phyloP scores from a whole-genome alignment of 805 yeast genomes.

The Candida easanensis region DNA sequence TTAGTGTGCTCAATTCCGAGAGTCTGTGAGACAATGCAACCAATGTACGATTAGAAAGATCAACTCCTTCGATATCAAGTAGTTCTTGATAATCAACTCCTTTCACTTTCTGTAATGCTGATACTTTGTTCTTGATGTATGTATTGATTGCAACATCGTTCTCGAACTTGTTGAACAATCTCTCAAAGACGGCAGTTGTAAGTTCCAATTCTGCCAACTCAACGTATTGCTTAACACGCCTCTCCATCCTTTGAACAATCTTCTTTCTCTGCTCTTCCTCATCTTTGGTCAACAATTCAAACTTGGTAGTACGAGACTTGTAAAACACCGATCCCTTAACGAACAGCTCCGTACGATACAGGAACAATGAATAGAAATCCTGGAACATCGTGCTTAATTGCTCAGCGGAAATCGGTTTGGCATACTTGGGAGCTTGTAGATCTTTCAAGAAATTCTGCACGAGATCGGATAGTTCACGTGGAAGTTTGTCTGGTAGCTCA shows the following conservation, averaged over 20 bases:
- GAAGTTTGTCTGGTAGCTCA: slow-evolving; percentile 12
- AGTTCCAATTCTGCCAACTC: slow-evolving; percentile 21
- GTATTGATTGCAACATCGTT: slow-evolving; percentile 16
- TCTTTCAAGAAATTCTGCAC: slow-evolving; percentile 20
- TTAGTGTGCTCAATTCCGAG: slow-evolving; percentile 1
- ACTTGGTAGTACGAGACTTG: slow-evolving; percentile 1
- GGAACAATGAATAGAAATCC: slow-evolving; percentile 20
- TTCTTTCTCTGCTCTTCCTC: slow-evolving; percentile 8
- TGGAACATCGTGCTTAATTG: slow-evolving; percentile 20
- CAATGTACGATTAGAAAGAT: slow-evolving; percentile 8
- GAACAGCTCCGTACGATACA: slow-evolving; percentile 9
- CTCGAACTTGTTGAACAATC: slow-evolving; percentile 17
- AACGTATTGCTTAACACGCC: slow-evolving; percentile 8
- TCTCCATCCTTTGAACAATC: slow-evolving; percentile 2
- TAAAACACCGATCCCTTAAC: slow-evolving; percentile 16
- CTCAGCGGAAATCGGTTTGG: slow-evolving; percentile 20
- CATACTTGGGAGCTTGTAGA: slow-evolving; percentile 22
- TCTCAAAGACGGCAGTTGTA: slow-evolving; percentile 13
- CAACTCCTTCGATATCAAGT: slow-evolving; percentile 20
- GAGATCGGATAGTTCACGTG: slow-evolving; percentile 10
- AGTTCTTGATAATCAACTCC: slow-evolving; percentile 19
- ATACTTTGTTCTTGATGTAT: slow-evolving; percentile 17
- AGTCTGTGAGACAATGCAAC: slow-evolving; percentile 9
- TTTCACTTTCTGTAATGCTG: slow-evolving; percentile 13
- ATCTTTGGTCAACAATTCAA: slow-evolving; percentile 11